Base-by-base conservation (phyloP, 1,284 basidiomycete genomes). In the Schizophyllum commune region DNA sequence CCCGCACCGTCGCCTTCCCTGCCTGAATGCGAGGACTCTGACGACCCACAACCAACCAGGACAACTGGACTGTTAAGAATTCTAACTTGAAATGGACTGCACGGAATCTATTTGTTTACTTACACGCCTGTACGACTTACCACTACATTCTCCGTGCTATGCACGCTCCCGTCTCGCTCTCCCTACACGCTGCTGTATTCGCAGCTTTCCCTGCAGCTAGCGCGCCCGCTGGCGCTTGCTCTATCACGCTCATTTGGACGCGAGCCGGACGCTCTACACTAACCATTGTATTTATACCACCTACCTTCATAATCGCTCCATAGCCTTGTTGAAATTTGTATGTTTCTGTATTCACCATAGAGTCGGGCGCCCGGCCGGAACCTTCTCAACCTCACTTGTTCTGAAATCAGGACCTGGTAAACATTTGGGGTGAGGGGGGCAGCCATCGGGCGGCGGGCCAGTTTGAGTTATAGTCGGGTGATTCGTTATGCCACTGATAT, bases 1-100 rank as follows among this genome's bases (percentile, higher is more conserved):
- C 58, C 2, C 32, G 63, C 39, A 64, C 53, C 32, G 65, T 66
- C 39, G 39, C 39, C 39, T 47, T 47, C 39, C 39, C 39, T 2
- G 39, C 39, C 4, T 47, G 17, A 47, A 13, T 8, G 2, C 17
- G 39, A 47, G 13, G 9, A 47, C 9, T 47, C 13, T 47, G 27
- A 27, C 27, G 27, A 27, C 27, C 27, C 17, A 2, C 17, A 47
- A 47, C 39, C 3, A 47, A 47, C 39, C 39, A 11, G 17, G 39
- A 17, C 9, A 11, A 47, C 39, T 47, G 39, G 17, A 9, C 39
- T 47, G 4, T 47, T 3, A 47, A 17, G 2, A 47, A 47, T 47
- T 47, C 39, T 47, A 17, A 47, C 39, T 47, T 47, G 39, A 17
- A 47, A 11, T 47, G 13, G 27, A 27, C 39, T 47, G 9, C 17